These are phyloP conservation scores for Dalbergia cultrata DNA, from an alignment of 306 rosid genomes.

Conservation along the genomic window DNA sequence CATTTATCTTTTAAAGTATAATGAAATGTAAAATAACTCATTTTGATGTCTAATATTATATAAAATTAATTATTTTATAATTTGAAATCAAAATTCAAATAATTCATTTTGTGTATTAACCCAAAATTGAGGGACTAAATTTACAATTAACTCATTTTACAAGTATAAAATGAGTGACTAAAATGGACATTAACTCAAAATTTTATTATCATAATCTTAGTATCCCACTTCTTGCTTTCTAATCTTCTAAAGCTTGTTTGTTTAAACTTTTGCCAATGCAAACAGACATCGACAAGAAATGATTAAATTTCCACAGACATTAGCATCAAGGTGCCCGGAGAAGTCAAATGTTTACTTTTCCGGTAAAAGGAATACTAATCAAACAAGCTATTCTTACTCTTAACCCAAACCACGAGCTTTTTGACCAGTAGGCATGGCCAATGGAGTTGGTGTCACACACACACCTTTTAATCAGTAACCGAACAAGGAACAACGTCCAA, in stretches of 20 bases:
- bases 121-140: no score
- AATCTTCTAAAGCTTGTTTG: background rate
- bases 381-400: no score
- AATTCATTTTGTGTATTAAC: no score
- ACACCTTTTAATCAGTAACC: background rate
- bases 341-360: background rate
- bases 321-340: background rate
- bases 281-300: background rate
- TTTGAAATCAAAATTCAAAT: no score
- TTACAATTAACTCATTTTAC: no score
- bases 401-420: background rate
- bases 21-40: no score
- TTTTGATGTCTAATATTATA: no score
- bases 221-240: background rate
- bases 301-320: background rate
- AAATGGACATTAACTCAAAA: background rate
- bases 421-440: constrained; percentile 1
- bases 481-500: background rate
- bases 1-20: no score
- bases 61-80: no score
- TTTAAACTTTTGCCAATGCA: background rate
- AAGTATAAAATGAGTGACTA: no score
- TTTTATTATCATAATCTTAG: background rate
- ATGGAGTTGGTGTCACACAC: background rate
- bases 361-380: background rate